Evolutionary conservation across 2,329 filamentous ascomycete species (phyloP), one percentile per base, ranked within the genome.

Genomic region (Alternaria gansuensis): DNA sequence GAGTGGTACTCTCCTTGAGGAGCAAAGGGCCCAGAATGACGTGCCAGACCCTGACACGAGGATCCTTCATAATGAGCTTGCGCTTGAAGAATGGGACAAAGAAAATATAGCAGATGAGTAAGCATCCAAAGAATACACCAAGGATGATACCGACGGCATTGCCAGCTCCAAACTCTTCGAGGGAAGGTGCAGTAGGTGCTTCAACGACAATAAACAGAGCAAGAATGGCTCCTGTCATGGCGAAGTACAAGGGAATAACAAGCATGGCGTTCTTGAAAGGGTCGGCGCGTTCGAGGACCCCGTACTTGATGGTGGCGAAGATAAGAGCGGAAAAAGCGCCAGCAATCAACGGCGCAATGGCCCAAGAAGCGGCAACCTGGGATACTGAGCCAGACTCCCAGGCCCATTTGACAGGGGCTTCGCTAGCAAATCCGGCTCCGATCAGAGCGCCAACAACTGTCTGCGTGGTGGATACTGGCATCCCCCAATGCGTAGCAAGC

Each of bases 381-480:
- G 69, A 72, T 9, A 73, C 67, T 2, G 68, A 71, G 9, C 69
- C 69, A 7, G 49, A 57, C 44, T 66, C 60, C 69, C 70, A 73
- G 2, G 43, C 64, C 70, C 70, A 73, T 26, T 65, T 70, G 28
- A 71, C 56, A 21, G 59, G 44, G 26, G 70, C 58, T 14, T 55
- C 45, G 14, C 67, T 66, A 10, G 84, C 86, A 36, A 88, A 79
- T 43, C 85, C 86, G 68, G 87, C 84, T 55, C 86, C 86, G 54
- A 87, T 78, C 29, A 88, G 81, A 62, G 84, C 84, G 17, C 84
- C 85, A 60, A 88, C 82, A 59, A 88, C 82, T 11, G 85, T 86
- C 72, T 88, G 85, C 1, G 86, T 88, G 4, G 86, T 87, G 0
- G 85, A 87, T 21, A 88, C 85, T 34, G 85, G 86, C 63, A 87